phyloP scores from a whole-genome alignment of 768 basidiomycete species.

The Trametes cubensis region DNA sequence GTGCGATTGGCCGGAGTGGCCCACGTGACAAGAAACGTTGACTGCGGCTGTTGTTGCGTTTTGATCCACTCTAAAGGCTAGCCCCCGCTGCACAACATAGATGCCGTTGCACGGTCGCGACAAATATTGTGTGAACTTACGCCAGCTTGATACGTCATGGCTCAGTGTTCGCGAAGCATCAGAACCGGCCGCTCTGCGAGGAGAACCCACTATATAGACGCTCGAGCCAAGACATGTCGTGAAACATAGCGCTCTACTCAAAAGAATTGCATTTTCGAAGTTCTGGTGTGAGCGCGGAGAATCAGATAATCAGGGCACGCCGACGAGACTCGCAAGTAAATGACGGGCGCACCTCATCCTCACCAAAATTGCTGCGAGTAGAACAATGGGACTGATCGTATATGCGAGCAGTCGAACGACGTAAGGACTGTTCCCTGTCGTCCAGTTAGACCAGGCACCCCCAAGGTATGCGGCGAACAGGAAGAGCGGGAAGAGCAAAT shows the following conservation, averaged over 20 bases:
- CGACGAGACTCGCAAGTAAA: neutral
- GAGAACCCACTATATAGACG: conserved; percentile 8
- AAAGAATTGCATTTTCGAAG: conserved; percentile 68
- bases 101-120: neutral
- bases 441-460: conserved; percentile 72
- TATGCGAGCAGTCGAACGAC: conserved; percentile 53
- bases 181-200: neutral
- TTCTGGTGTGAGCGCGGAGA: conserved; percentile 39
- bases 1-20: neutral
- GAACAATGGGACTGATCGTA: conserved; percentile 53
- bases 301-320: neutral
- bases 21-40: conserved; percentile 3
- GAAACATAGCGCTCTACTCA: conserved; percentile 20
- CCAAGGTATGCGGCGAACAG: conserved; percentile 69
- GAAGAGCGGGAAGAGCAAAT: conserved; percentile 62
- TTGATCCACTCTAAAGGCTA: neutral
- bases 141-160: neutral
- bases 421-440: conserved; percentile 38
- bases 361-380: conserved; percentile 46
- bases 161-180: neutral
- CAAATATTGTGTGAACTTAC: neutral
- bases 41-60: neutral
- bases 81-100: neutral
- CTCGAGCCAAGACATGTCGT: neutral
- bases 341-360: conserved; percentile 47